phyloP scores from a whole-genome alignment of 225 moss, liverwort and hornwort genomes.

The Polytrichum commune region DNA sequence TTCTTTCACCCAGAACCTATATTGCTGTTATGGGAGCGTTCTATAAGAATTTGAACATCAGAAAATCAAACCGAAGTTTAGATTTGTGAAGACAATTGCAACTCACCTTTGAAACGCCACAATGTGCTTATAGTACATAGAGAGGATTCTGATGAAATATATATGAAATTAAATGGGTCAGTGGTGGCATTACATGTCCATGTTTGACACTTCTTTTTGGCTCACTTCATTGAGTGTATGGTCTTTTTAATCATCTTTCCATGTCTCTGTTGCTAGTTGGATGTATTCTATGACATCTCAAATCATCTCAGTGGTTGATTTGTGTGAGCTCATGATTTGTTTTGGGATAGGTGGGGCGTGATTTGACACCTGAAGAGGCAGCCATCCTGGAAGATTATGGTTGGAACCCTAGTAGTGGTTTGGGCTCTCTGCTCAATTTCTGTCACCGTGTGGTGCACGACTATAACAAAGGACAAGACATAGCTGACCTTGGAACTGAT shows the following conservation, averaged over 20 bases:
- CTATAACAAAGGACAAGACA: constrained; percentile 58
- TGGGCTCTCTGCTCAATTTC: constrained; percentile 67
- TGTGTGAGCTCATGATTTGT: not conserved
- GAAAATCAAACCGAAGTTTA: too few relatives aligned
- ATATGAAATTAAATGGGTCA: too few relatives aligned
- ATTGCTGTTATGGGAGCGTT: too few relatives aligned
- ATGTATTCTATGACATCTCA: not conserved
- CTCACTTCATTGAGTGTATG: not conserved
- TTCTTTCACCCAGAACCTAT: too few relatives aligned
- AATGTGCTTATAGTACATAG: too few relatives aligned
- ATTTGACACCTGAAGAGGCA: constrained; percentile 51
- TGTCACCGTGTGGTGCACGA: constrained; percentile 69
- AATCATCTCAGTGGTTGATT: not conserved
- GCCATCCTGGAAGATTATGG: constrained; percentile 57
- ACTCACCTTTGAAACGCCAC: too few relatives aligned
- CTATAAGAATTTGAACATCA: too few relatives aligned
- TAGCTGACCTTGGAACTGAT: constrained; percentile 45
- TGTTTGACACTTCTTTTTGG: too few relatives aligned
- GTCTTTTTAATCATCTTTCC: not conserved
- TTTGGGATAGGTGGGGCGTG: constrained; percentile 43
- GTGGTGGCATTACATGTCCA: too few relatives aligned
- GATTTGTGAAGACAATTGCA: too few relatives aligned
- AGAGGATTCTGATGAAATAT: too few relatives aligned
- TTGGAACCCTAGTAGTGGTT: constrained; percentile 55
- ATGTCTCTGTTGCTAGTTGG: too few relatives aligned